phyloP scores from a whole-genome alignment of 1,284 basidiomycete species.

The Microstroma glucosiphilum region DNA sequence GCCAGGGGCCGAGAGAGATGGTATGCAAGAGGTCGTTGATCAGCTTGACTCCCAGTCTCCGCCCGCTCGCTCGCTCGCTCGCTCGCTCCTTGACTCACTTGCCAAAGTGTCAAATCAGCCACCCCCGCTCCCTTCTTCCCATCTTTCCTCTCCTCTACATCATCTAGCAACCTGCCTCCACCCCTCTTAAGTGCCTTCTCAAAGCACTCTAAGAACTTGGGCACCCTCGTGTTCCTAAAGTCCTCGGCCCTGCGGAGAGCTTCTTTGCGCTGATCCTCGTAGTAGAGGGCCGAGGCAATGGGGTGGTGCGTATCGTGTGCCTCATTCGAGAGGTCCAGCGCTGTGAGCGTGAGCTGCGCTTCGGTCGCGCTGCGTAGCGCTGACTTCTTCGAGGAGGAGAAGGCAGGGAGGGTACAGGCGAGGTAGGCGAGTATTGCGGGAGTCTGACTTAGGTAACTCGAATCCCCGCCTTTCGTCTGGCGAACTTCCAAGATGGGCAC shows the following conservation, averaged over 20 bases:
- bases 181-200: slow-evolving; percentile 41
- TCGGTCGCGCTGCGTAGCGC: neutral
- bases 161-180: slow-evolving; percentile 44
- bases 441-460: slow-evolving; percentile 52
- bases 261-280: slow-evolving; percentile 57
- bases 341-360: slow-evolving; percentile 55
- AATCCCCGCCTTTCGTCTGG: slow-evolving; percentile 12
- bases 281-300: slow-evolving; percentile 21
- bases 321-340: slow-evolving; percentile 55
- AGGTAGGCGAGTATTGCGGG: slow-evolving; percentile 55
- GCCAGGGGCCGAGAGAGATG: slow-evolving; percentile 21
- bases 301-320: slow-evolving; percentile 45
- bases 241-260: slow-evolving; percentile 50
- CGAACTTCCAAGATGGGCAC: slow-evolving; percentile 45
- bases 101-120: slow-evolving; percentile 56
- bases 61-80: slow-evolving; percentile 23
- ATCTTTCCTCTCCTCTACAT: slow-evolving; percentile 8
- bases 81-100: slow-evolving; percentile 37
- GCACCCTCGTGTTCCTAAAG: slow-evolving; percentile 54
- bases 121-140: neutral
- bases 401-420: slow-evolving; percentile 41
- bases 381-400: neutral
- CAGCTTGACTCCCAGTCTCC: neutral
- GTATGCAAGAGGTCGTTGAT: neutral
- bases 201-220: slow-evolving; percentile 54